Percentiles rank a stretch among this genome's conserved stretches.
Evolutionary conservation across 495 filamentous ascomycete species (phyloP).

Genomic region (Aspergillus coremiiformis): DNA sequence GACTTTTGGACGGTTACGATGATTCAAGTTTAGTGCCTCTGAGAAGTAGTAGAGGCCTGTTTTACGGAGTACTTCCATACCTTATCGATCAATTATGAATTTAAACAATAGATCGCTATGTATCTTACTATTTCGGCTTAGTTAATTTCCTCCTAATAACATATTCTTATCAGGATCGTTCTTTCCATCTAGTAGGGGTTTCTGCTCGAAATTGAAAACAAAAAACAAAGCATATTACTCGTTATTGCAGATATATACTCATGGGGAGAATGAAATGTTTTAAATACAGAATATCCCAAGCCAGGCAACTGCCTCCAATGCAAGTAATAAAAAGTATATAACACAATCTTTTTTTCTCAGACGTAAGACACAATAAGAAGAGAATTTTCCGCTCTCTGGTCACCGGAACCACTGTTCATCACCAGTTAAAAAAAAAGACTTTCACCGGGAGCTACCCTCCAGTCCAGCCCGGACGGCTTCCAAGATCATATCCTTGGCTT

Average conservation of each 20-base stretch:
- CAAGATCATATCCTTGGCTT: constrained; percentile 82
- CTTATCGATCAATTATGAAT: background rate
- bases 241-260: background rate
- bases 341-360: constrained; percentile 13
- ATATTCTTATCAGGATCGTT: too few species aligned
- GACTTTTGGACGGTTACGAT: background rate
- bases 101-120: background rate
- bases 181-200: too few species aligned
- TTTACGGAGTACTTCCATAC: background rate
- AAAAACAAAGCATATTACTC: background rate
- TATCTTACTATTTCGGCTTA: background rate
- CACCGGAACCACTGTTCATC: background rate
- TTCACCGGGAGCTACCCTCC: constrained; percentile 21
- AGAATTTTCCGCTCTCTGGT: background rate
- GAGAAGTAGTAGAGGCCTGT: background rate
- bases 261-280: background rate
- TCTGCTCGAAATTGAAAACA: too few species aligned
- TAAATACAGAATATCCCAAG: background rate
- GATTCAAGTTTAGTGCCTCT: background rate
- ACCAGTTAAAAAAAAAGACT: background rate
- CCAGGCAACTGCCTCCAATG: constrained; percentile 2
- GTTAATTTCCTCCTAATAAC: too few species aligned
- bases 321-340: constrained; percentile 7
- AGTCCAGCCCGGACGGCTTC: constrained; percentile 56
- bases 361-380: constrained; percentile 11